Conservation (phyloP, 2,329 filamentous ascomycete species). For the Xylariaceae sp. region DNA sequence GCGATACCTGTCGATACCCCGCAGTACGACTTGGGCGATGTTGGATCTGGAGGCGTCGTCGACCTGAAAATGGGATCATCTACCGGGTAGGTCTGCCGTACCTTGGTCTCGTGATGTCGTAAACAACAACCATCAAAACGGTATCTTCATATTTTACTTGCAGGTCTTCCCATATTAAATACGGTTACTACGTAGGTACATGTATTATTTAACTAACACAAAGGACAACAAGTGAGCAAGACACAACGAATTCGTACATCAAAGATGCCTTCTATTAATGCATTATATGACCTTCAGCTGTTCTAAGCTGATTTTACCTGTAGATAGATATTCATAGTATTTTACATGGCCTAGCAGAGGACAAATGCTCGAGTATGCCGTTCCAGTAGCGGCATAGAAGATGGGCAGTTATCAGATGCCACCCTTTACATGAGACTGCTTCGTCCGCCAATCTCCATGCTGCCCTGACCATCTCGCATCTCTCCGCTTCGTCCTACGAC, state of each 20-base stretch:
- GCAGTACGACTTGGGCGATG: too few species aligned
- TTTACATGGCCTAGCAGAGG: neutral
- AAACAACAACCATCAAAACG: neutral
- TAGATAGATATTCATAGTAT: neutral
- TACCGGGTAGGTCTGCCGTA: neutral
- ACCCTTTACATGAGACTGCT: conserved; percentile 77
- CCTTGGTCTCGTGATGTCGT: neutral
- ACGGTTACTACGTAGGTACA: too few species aligned
- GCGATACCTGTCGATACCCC: too few species aligned
- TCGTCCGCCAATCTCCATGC: conserved; percentile 85
- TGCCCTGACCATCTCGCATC: conserved; percentile 88
- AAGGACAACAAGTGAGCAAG: too few species aligned
- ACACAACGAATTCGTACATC: too few species aligned
- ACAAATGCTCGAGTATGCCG: neutral
- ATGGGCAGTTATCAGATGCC: neutral
- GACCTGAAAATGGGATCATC: neutral
- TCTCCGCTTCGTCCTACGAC: conserved; percentile 88
- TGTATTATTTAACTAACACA: too few species aligned
- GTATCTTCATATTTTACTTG: neutral
- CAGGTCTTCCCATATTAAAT: too few species aligned
- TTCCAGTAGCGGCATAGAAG: neutral
- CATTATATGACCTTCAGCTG: too few species aligned
- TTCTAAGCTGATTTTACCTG: too few species aligned
- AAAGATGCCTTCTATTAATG: too few species aligned
- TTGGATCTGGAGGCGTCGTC: too few species aligned